These are phyloP conservation scores for Sphagnum tenellum DNA, from an alignment of 225 moss, liverwort and hornwort genomes.

Conservation along the genomic window DNA sequence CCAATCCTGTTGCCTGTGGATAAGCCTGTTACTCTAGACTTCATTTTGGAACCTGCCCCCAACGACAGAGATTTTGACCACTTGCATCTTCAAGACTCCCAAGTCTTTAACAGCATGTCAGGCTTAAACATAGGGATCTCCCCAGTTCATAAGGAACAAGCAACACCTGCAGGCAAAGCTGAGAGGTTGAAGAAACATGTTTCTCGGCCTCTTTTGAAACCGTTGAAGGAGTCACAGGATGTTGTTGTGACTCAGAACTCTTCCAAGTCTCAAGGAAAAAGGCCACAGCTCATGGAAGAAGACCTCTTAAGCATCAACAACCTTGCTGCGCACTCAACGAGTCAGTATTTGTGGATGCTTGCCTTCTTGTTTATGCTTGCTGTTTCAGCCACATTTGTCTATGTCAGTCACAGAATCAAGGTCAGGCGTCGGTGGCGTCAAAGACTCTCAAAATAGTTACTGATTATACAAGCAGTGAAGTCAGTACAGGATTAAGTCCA, in stretches of 20 bases:
- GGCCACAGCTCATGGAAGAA: constrained; percentile 3
- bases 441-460: constrained; percentile 4
- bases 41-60: constrained; percentile 53
- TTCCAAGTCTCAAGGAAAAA: constrained; percentile 7
- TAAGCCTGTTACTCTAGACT: constrained; percentile 46
- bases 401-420: constrained; percentile 9
- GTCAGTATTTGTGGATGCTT: constrained; percentile 5
- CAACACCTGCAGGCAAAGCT: constrained; percentile 4
- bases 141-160: constrained; percentile 1
- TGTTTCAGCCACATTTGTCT: constrained; percentile 21
- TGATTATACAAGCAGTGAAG: no score
- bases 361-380: constrained; percentile 15
- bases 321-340: constrained; percentile 3
- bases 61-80: constrained; percentile 6
- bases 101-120: constrained; percentile 9
- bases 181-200: not conserved
- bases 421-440: constrained; percentile 17
- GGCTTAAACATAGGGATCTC: constrained; percentile 7
- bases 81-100: constrained; percentile 25
- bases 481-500: no score
- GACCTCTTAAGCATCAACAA: constrained; percentile 1
- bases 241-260: not conserved
- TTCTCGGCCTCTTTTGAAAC: no score
- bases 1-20: constrained; percentile 35
- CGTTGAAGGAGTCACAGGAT: not conserved